Base-by-base conservation (phyloP, 352 stramenopile genomes). In the Thalassiosira livingstoniorum region DNA sequence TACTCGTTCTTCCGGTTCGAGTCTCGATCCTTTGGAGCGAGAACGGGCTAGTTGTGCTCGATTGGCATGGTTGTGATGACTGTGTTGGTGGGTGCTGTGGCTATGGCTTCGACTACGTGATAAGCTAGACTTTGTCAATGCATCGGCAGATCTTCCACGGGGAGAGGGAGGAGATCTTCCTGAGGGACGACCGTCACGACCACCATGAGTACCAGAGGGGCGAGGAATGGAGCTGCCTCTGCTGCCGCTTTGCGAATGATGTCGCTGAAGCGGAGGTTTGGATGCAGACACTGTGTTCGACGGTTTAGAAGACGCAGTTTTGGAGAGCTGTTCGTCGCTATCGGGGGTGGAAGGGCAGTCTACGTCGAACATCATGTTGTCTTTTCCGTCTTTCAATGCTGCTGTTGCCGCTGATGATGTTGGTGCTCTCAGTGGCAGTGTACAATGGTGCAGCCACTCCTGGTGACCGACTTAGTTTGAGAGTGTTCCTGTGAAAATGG, bases 281-380 rank as follows among this genome's bases (percentile, higher is more conserved):
- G 42, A 18, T 51, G 18, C 18, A 18, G 42, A 10, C 42, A 51
- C 18, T 51, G 18, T 51, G 18, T 51, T 51, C 10, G 10, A 10
- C 10, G 42, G 42, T 18, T 18, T 18, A 51, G 10, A 18, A 18
- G 42, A 51, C 10, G 18, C 18, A 18, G 42, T 58, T 7, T 11
- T 58, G 47, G 21, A 58, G 47, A 5, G 27, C 27, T 58, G n/a
- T n/a, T 43, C 34, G 25, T 60, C 71, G 18, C 66, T 67, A 54
- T 86, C 80, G 35, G 80, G 80, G 23, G 80, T 86, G 42, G 35
- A 51, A 45, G 80, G 80, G 55, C 80, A 86, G 67, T 86, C 80
- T 23, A 86, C 67, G 25, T 86, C 80, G 34, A 86, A 86, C 47
- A 77, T 65, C 37, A 45, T 53, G 34, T 62, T 75, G 58, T 27